Evolutionary conservation across 768 basidiomycete species (phyloP), one percentile per base, ranked within the genome.

Genomic region (Rhodocollybia butyracea): DNA sequence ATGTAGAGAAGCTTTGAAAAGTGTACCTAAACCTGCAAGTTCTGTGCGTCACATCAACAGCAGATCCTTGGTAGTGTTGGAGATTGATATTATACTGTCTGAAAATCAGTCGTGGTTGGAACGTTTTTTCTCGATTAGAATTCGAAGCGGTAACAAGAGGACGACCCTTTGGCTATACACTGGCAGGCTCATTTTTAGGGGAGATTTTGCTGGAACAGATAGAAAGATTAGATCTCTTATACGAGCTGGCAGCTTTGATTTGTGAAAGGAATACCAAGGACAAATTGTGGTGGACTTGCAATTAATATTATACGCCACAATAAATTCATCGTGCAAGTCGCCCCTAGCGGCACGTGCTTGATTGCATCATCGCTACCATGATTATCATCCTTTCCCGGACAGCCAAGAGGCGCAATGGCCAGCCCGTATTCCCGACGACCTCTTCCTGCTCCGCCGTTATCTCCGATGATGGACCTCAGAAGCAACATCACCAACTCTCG

Each of bases 391-490:
- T 45, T 45, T 45, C 27, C 21, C n/a, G 43, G 43, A 46, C 30
- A 26, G 11, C 5, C 12, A 6, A 46, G 26, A 10, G 43, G 27
- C n/a, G 46, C 29, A 12, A 31, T 31, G 29, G 48, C 48, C 48
- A 17, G 32, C 32, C 21, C 48, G 59, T 59, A 61, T 34, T 56
- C 63, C 29, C 65, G 67, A 39, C 63, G 71, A 17, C 69, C 69
- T 17, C 66, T 74, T 3, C 73, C 71, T 2, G 60, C 59, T 2
- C 70, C 69, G 1, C 73, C 64, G n/a, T 21, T 59, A 21, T 55
- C 51, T n/a, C 51, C 60, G 21, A 60, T 52, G n/a, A 43, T 42
- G 26, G 38, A 52, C 42, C 52, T 57, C 42, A 57, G 55, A 40
- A 58, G 53, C 36, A 43, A 60, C 4, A 57, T 61, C 51, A 17